phyloP scores from a whole-genome alignment of 805 yeast species.

The Maudiozyma saulgeensis region DNA sequence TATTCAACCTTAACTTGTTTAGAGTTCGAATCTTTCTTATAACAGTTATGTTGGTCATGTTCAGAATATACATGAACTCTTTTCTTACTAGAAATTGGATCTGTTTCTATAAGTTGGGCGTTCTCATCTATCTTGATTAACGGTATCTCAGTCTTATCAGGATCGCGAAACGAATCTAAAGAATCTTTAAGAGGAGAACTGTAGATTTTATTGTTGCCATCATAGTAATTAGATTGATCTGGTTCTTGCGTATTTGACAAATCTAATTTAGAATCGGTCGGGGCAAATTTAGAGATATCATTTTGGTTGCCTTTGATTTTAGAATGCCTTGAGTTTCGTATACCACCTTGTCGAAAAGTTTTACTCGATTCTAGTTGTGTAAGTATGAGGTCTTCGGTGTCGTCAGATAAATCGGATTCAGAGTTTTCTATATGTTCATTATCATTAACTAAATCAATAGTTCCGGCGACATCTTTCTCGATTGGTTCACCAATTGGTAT shows the following conservation, averaged over 20 bases:
- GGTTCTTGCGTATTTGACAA: background rate
- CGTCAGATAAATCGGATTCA: slow-evolving; percentile 4
- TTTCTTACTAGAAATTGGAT: too few relatives aligned
- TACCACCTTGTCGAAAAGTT: background rate
- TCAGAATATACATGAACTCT: too few relatives aligned
- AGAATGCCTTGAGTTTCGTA: background rate
- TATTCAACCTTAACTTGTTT: background rate
- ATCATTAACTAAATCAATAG: background rate
- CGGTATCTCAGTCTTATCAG: too few relatives aligned
- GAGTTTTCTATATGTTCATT: background rate
- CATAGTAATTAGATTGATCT: background rate
- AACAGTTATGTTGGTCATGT: too few relatives aligned
- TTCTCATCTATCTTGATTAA: background rate
- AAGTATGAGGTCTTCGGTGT: slow-evolving; percentile 16
- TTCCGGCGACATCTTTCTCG: background rate
- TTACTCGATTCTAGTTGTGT: slow-evolving; percentile 14
- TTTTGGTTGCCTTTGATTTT: background rate
- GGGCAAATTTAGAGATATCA: background rate
- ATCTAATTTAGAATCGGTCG: background rate
- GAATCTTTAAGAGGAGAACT: slow-evolving; percentile 7
- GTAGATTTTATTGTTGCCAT: background rate
- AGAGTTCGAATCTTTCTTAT: background rate
- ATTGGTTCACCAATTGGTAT: background rate
- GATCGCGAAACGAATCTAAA: background rate
- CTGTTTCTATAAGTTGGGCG: background rate